Base-by-base conservation (phyloP, 768 basidiomycete species). In the Termitomyces sp. region DNA sequence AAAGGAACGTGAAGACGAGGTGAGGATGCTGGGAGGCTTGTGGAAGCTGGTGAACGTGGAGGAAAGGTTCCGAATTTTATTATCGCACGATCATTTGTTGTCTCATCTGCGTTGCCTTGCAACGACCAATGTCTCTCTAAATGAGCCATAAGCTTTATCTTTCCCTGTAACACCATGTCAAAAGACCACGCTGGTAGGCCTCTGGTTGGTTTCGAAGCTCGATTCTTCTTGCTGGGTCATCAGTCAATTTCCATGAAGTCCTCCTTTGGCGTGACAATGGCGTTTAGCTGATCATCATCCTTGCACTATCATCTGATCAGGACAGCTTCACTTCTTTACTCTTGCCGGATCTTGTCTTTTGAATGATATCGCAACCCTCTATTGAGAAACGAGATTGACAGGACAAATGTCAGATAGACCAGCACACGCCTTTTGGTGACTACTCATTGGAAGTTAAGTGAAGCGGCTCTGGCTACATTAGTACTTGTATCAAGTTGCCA, bases 1-100 rank as follows among this genome's bases (percentile, higher is more conserved):
- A 54, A 61, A 61, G 41, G 60, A 61, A 59, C 37, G 60, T 54
- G 57, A 40, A 40, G 55, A 51, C 43, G 44, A 35, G 44, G 39
- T 34, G 7, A 16, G 23, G 46, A 40, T 35, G 46, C 32, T 21
- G 30, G 44, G 30, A 34, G 42, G 32, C 21, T 49, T 35, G 32
- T 12, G 14, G 34, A 19, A 23, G 47, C 55, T 49, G 37, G 46
- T n/a, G 28, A 19, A 19, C 52, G 35, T n/a, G 19, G 23, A n/a
- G 40, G 19, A 9, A 25, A 39, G 23, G 25, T 51, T 39, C 35
- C 50, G 50, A n/a, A 27, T 27, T 27, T 51, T 51, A 25, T 51
- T 51, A 25, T 51, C 50, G 25, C 48, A 35, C 37, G 47, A 34
- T 48, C 12, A 21, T 48, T n/a, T 48, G 30, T 34, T 21, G 19